Conservation (phyloP, 352 stramenopile species). For the Pythium rishiriense region DNA sequence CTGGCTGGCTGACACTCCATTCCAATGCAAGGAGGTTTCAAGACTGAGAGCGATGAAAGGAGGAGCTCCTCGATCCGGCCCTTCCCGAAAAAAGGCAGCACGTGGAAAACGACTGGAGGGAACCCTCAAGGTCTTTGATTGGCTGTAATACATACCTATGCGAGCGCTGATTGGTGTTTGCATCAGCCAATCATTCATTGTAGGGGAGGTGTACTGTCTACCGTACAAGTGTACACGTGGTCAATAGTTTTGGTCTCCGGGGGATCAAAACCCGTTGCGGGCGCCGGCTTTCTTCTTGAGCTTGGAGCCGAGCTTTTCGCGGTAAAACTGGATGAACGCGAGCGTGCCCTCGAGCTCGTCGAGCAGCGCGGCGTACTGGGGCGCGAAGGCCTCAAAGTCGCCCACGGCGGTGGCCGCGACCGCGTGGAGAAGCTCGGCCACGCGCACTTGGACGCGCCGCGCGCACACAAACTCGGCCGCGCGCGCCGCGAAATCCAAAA, state of each 20-base stretch:
- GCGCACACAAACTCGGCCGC: constrained; percentile 75
- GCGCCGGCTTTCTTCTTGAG: constrained; percentile 27
- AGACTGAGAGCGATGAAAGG: neutral
- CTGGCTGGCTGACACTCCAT: neutral
- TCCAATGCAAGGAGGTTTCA: neutral
- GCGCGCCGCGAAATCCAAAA: constrained; percentile 63
- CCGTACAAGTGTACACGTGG: constrained; percentile 11
- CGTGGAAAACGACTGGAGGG: constrained; percentile 30
- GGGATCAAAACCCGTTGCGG: too few species aligned
- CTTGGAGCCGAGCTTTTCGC: constrained; percentile 26
- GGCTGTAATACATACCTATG: constrained; percentile 4
- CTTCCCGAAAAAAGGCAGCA: neutral
- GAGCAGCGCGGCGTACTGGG: constrained; percentile 24
- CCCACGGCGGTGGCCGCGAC: constrained; percentile 55
- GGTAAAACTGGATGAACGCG: constrained; percentile 42
- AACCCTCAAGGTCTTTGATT: constrained; percentile 8
- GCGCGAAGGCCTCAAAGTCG: constrained; percentile 36
- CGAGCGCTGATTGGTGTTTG: constrained; percentile 13
- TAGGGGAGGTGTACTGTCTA: constrained; percentile 2
- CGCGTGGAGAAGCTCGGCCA: constrained; percentile 56
- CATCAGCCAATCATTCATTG: constrained; percentile 17
- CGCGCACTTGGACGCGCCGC: constrained; percentile 59
- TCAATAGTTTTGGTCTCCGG: constrained; percentile 13
- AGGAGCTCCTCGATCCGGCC: neutral
- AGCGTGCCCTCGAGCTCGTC: constrained; percentile 36